Evolutionary conservation across 495 filamentous ascomycete genomes (phyloP).

Genomic region (Penicillium dipodomyicola): DNA sequence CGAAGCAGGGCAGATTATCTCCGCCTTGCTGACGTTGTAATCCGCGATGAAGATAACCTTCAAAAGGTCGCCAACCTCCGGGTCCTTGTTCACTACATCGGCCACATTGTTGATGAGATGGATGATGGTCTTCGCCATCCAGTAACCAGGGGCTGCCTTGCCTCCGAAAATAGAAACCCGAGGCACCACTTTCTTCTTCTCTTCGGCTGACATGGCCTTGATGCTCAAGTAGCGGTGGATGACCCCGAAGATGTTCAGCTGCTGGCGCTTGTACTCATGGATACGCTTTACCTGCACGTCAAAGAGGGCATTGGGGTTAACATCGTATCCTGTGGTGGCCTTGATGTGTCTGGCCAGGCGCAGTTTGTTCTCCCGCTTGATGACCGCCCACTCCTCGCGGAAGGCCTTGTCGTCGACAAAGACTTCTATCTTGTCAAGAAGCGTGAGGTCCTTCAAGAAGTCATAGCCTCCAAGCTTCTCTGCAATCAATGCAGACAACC

Average conservation of each 20-base stretch:
- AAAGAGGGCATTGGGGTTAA: slow-evolving; percentile 87
- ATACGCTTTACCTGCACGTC: slow-evolving; percentile 99
- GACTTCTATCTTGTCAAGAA: slow-evolving; percentile 76
- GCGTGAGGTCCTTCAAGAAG: slow-evolving; percentile 84
- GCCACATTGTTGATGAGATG: slow-evolving; percentile 93
- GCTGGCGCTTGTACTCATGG: slow-evolving; percentile 98
- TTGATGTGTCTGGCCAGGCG: slow-evolving; percentile 89
- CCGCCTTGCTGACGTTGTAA: slow-evolving; percentile 99
- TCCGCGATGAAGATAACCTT: slow-evolving; percentile 98
- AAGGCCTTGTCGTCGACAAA: slow-evolving; percentile 83
- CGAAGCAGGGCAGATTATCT: slow-evolving; percentile 90
- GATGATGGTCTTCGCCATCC: slow-evolving; percentile 99
- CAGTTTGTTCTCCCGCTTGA: slow-evolving; percentile 78
- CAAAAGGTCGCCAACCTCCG: slow-evolving; percentile 86
- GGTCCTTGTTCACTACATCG: slow-evolving; percentile 85
- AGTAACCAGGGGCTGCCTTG: slow-evolving; percentile 96
- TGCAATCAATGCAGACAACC: slow-evolving; percentile 86
- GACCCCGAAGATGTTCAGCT: slow-evolving; percentile 97
- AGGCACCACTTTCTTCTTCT: slow-evolving; percentile 85
- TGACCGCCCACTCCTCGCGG: slow-evolving; percentile 85
- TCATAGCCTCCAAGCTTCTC: slow-evolving; percentile 78
- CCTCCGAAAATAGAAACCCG: slow-evolving; percentile 96
- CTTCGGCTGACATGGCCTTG: slow-evolving; percentile 78
- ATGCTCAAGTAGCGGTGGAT: slow-evolving; percentile 92
- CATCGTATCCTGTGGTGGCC: slow-evolving; percentile 67